A percentile compares a stretch with the other conserved stretches of the same genome.
These are phyloP conservation scores for Mesostigma viride DNA, from an alignment of 139 green algal genomes.

Conservation along the genomic window DNA sequence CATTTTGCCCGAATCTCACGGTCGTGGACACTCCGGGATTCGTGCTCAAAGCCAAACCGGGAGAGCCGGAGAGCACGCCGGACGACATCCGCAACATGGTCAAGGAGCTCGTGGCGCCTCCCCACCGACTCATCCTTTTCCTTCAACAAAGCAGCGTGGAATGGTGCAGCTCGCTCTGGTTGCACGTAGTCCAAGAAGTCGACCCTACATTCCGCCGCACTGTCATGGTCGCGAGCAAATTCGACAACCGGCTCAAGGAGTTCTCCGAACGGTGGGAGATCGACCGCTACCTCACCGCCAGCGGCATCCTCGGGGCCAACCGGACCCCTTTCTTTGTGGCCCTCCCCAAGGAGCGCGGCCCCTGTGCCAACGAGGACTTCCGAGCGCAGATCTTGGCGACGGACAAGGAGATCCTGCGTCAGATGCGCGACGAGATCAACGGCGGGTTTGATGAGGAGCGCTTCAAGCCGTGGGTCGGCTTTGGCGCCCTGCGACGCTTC, in stretches of 20 bases:
- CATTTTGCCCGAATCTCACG: slow-evolving; percentile 79
- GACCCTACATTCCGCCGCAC: slow-evolving; percentile 73
- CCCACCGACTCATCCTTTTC: slow-evolving; percentile 87
- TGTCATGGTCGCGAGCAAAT: slow-evolving; percentile 83
- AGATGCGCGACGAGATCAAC: slow-evolving; percentile 45
- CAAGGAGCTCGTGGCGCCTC: slow-evolving; percentile 63
- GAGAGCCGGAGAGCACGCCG: slow-evolving; percentile 70
- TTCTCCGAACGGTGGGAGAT: slow-evolving; percentile 86
- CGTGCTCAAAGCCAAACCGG: slow-evolving; percentile 70
- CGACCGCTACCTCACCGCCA: slow-evolving; percentile 77
- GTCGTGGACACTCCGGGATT: slow-evolving; percentile 91
- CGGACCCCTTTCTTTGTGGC: slow-evolving; percentile 88
- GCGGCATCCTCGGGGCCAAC: slow-evolving; percentile 67
- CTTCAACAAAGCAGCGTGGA: slow-evolving; percentile 84
- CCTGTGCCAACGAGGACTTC: slow-evolving; percentile 60
- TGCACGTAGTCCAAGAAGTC: slow-evolving; percentile 56
- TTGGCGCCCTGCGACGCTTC: slow-evolving; percentile 73
- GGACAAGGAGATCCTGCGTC: slow-evolving; percentile 29
- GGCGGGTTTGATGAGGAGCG: slow-evolving; percentile 81
- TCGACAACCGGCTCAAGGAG: slow-evolving; percentile 83
- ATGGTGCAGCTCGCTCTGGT: slow-evolving; percentile 82
- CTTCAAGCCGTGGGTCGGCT: slow-evolving; percentile 63
- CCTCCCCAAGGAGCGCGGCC: slow-evolving; percentile 71
- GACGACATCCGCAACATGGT: slow-evolving; percentile 88
- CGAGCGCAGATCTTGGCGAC: slow-evolving; percentile 43